These are phyloP conservation scores for Canavalia ensiformis DNA, from an alignment of 306 rosid species.

Conservation along the genomic window DNA sequence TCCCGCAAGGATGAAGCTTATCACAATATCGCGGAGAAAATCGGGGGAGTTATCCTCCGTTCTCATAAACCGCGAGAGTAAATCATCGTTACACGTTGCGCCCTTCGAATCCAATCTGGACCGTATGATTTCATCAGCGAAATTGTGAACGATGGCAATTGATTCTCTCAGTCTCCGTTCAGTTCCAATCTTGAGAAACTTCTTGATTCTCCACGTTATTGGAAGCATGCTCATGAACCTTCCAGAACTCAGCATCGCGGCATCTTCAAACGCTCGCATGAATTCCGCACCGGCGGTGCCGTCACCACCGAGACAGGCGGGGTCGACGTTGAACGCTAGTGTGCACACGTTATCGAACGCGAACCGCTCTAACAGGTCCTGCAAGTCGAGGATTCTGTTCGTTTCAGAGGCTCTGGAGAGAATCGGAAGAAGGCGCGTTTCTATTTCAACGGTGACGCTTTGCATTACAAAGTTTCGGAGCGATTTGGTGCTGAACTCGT, in stretches of 20 bases:
- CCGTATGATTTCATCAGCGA: constrained; percentile 62
- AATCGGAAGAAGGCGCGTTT: constrained; percentile 60
- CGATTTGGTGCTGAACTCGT: constrained; percentile 74
- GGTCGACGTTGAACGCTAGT: constrained; percentile 69
- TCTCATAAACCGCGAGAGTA: constrained; percentile 71
- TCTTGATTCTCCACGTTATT: constrained; percentile 43
- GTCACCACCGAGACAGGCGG: constrained; percentile 63
- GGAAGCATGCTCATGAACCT: constrained; percentile 56
- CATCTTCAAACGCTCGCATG: constrained; percentile 77
- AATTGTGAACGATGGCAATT: constrained; percentile 58
- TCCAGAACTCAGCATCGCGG: constrained; percentile 55
- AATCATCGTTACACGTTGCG: constrained; percentile 39
- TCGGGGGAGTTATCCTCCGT: constrained; percentile 50
- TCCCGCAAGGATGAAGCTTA: constrained; percentile 78
- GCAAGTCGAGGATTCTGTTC: constrained; percentile 57
- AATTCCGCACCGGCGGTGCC: constrained; percentile 52
- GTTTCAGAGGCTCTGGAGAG: constrained; percentile 47
- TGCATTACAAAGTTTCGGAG: constrained; percentile 64
- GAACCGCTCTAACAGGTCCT: constrained; percentile 71
- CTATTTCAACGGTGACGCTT: constrained; percentile 60
- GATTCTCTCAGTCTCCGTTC: constrained; percentile 59
- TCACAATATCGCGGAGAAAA: constrained; percentile 70
- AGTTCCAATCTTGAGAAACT: constrained; percentile 55
- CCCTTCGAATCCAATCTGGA: constrained; percentile 54
- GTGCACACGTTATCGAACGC: constrained; percentile 80